Evolutionary conservation across 75 land plant species (phyloP).

Genomic region (Pinus taeda): DNA sequence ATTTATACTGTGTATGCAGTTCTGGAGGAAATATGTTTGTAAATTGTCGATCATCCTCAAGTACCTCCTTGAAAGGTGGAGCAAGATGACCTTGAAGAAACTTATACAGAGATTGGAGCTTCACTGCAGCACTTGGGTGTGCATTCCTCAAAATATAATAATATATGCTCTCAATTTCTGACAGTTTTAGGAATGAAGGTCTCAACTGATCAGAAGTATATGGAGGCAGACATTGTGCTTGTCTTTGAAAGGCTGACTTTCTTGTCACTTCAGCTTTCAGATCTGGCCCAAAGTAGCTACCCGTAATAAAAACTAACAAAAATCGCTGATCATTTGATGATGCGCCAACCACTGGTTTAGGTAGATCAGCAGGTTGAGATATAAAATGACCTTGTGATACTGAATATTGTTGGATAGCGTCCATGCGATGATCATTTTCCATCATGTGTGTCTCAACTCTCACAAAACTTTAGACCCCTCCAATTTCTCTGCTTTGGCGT

Average conservation of each 20-base stretch:
- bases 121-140: conserved; percentile 35
- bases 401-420: not conserved
- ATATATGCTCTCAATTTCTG: conserved; percentile 54
- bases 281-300: conserved; percentile 61
- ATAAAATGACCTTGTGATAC: not conserved
- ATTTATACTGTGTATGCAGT: conserved; percentile 45
- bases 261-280: conserved; percentile 42
- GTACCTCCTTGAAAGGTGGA: conserved; percentile 34
- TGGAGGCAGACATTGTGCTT: conserved; percentile 31
- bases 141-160: conserved; percentile 46
- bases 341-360: conserved; percentile 2
- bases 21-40: conserved; percentile 54
- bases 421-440: not conserved
- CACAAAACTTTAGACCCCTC: not conserved
- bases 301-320: conserved; percentile 47
- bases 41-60: conserved; percentile 51
- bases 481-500: not conserved
- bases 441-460: not conserved
- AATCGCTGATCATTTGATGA: conserved; percentile 42
- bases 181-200: conserved; percentile 38
- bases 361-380: conserved; percentile 5
- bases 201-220: conserved; percentile 40
- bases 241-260: conserved; percentile 46
- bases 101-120: conserved; percentile 34
- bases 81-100: conserved; percentile 55